Evolutionary conservation across 306 rosid genomes (phyloP).

Genomic region (Leucaena leucocephala): DNA sequence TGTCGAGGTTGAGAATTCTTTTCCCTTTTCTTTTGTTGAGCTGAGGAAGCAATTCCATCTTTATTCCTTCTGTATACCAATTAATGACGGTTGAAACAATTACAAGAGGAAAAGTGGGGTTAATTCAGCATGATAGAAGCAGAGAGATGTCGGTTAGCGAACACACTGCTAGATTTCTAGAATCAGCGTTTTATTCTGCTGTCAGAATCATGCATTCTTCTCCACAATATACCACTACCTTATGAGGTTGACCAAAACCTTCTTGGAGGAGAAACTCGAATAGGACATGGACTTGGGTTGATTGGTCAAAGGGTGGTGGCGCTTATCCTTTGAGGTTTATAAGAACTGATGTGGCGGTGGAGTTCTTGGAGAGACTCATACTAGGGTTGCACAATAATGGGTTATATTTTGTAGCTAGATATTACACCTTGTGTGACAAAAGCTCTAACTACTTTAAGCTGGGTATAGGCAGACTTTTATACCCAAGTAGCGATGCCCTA

Average conservation of each 20-base stretch:
- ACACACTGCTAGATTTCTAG: conserved; percentile 54
- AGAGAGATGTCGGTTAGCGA: conserved; percentile 66
- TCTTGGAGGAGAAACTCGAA: conserved; percentile 51
- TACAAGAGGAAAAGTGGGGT: conserved; percentile 70
- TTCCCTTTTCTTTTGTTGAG: neutral
- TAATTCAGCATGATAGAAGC: conserved; percentile 62
- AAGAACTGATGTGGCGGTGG: conserved; percentile 47
- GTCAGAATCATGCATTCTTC: conserved; percentile 80
- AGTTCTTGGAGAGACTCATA: conserved; percentile 34
- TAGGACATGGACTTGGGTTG: conserved; percentile 73
- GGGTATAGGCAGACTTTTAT: no score
- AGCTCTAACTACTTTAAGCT: no score
- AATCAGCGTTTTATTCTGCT: conserved; percentile 68
- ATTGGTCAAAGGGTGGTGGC: conserved; percentile 70
- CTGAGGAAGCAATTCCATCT: conserved; percentile 26
- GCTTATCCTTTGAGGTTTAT: conserved; percentile 54
- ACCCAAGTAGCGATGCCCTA: no score
- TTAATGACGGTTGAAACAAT: neutral
- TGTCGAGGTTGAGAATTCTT: neutral
- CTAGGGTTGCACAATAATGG: no score
- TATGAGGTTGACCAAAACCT: conserved; percentile 41
- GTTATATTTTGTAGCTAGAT: no score
- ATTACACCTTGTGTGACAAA: no score
- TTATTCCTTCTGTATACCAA: neutral
- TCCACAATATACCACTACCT: conserved; percentile 50